Base-by-base conservation (phyloP, 2,329 filamentous ascomycete species). In the Stagonosporopsis chrysanthemi region DNA sequence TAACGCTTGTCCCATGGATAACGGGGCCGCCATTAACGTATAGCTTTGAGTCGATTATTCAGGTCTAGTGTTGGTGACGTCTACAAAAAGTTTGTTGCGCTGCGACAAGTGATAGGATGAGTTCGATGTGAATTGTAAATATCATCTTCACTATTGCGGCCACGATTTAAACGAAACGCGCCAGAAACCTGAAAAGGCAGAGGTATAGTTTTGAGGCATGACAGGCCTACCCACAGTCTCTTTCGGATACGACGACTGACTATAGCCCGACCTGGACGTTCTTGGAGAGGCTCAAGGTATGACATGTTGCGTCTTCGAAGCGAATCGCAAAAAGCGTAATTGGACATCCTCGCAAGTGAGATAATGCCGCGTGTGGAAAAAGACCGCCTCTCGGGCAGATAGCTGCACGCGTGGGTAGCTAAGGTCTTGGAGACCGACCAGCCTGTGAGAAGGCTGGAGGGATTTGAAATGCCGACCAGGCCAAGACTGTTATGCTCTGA, bases 1-100 rank as follows among this genome's bases (percentile, higher is more conserved):
- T 24, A 2, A 40, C 22, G 7, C 31, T 39, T 8, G 31, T 23
- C 4, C 58, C 58, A 39, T 81, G 86, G 64, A 84, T 82, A 22
- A 86, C 66, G 45, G 82, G 72, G 5, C 85, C 85, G 19, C 85
- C 53, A 61, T 87, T 84, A 40, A 87, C 83, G 66, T 84, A 87
- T 22, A 88, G 72, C 56, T 78, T 81, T 40, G 79, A 70, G 65
- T 86, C 84, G 42, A 88, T 78, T 2, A 86, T 76, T 6, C 84
- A 78, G 8, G 83, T 83, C 69, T 86, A 84, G 65, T 87, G 85
- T 24, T 80, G 81, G 67, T 53, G 17, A 12, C 26, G 41, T 31
- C 41, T 3, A 11, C n/a, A 26, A 43, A 29, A 31, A 43, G 26
- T 43, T 1, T 38, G n/a, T 38, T 38, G 35, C n/a, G 35, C 35